A percentile compares a stretch with the other conserved stretches of the same genome.
Conservation (phyloP, 2,329 filamentous ascomycete genomes). For the Calonectria pteridis region DNA sequence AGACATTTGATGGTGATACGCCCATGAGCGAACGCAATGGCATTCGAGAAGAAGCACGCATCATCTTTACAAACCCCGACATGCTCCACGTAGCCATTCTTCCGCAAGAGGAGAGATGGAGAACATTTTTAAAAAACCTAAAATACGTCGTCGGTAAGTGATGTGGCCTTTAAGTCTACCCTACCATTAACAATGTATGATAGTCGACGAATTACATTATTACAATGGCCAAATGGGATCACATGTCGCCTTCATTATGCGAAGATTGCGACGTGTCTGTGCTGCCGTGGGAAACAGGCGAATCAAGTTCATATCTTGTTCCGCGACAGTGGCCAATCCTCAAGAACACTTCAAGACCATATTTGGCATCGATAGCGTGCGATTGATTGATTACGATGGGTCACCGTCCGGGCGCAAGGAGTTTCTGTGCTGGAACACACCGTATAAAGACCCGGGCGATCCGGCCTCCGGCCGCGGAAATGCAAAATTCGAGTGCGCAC, state of each 20-base stretch:
- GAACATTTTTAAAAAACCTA: slow-evolving; percentile 87
- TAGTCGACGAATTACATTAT: slow-evolving; percentile 89
- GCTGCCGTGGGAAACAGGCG: slow-evolving; percentile 88
- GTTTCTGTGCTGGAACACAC: slow-evolving; percentile 98
- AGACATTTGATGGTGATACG: slow-evolving; percentile 97
- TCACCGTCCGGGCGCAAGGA: slow-evolving; percentile 92
- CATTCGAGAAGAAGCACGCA: slow-evolving; percentile 88
- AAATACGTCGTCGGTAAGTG: slow-evolving; percentile 82
- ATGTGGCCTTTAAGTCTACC: background rate
- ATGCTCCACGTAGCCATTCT: slow-evolving; percentile 97
- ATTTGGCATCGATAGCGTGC: slow-evolving; percentile 88
- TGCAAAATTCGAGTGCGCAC: slow-evolving; percentile 86
- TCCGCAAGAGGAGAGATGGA: slow-evolving; percentile 91
- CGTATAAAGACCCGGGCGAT: slow-evolving; percentile 89
- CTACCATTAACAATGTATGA: slow-evolving; percentile 19
- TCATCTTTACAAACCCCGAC: slow-evolving; percentile 98
- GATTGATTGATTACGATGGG: slow-evolving; percentile 89
- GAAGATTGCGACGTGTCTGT: slow-evolving; percentile 87
- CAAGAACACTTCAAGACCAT: slow-evolving; percentile 91
- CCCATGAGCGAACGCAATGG: slow-evolving; percentile 81
- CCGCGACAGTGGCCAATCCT: slow-evolving; percentile 95
- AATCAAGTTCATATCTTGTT: slow-evolving; percentile 94
- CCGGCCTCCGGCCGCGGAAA: slow-evolving; percentile 88
- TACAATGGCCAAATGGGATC: slow-evolving; percentile 96
- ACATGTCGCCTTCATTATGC: slow-evolving; percentile 95